These are phyloP conservation scores for Inga leiocalycina DNA, from an alignment of 306 rosid genomes.

Conservation along the genomic window DNA sequence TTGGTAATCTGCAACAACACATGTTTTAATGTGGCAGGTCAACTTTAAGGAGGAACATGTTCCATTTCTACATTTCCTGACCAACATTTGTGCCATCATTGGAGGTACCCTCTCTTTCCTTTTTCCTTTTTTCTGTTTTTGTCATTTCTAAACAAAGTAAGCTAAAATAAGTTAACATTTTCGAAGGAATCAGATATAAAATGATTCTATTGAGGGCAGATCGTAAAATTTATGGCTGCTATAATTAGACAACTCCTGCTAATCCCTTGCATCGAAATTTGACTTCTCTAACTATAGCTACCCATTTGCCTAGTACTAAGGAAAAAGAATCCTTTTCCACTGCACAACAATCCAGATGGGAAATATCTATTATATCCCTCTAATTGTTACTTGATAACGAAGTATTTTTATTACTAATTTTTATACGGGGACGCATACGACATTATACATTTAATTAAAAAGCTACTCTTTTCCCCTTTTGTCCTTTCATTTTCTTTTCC, in stretches of 20 bases:
- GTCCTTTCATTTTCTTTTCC: background rate
- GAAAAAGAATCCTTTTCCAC: background rate
- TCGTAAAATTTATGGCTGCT: slow-evolving; percentile 14
- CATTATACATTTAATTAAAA: background rate
- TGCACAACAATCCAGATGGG: background rate
- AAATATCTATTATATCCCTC: background rate
- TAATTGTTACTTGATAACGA: background rate
- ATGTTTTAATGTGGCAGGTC: slow-evolving; percentile 61
- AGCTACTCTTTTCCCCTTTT: background rate
- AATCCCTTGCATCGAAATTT: background rate
- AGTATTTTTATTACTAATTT: background rate
- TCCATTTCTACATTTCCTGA: slow-evolving; percentile 83
- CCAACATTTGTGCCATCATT: slow-evolving; percentile 81
- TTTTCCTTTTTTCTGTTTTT: background rate
- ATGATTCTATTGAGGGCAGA: background rate
- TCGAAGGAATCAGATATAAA: background rate
- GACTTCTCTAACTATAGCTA: background rate
- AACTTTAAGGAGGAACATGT: slow-evolving; percentile 72
- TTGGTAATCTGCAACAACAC: slow-evolving; percentile 4
- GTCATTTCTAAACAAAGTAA: slow-evolving; percentile 19
- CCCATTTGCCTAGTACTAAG: background rate
- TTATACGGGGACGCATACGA: background rate
- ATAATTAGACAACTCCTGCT: background rate
- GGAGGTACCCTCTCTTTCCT: slow-evolving; percentile 55
- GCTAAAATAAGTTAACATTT: background rate